Evolutionary conservation across 2,329 filamentous ascomycete species (phyloP).

Genomic region (Pochonia chlamydosporia): DNA sequence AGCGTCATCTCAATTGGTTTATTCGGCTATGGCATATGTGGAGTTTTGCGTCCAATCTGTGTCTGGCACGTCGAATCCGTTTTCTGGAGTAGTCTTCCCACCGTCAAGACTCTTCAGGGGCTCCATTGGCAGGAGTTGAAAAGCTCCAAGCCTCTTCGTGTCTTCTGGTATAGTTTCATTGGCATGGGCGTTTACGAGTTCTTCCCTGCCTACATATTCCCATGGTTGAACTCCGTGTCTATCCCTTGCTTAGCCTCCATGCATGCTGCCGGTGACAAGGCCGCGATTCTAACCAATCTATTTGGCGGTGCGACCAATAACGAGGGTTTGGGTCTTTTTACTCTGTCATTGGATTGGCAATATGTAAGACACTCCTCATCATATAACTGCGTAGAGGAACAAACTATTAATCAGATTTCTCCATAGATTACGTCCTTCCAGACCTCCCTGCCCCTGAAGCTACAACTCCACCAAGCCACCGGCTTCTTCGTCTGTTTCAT

Average conservation of each 20-base stretch:
- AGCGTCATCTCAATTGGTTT: constrained; percentile 45
- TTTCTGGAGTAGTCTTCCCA: constrained; percentile 49
- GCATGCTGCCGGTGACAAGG: constrained; percentile 13
- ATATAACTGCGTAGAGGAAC: too few species aligned
- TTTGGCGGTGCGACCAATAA: constrained; percentile 35
- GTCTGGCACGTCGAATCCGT: constrained; percentile 53
- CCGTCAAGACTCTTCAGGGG: constrained; percentile 47
- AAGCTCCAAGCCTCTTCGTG: constrained; percentile 43
- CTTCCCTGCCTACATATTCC: constrained; percentile 49
- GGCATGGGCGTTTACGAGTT: constrained; percentile 47
- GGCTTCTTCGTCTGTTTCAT: constrained; percentile 30
- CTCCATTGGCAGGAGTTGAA: constrained; percentile 47
- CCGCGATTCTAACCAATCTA: constrained; percentile 9
- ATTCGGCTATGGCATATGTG: constrained; percentile 49
- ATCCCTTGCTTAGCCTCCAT: constrained; percentile 48
- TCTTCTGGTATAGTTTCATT: constrained; percentile 45
- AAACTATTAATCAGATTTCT: background rate
- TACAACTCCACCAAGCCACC: constrained; percentile 29
- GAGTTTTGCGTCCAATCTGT: constrained; percentile 45
- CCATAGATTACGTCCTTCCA: constrained; percentile 1
- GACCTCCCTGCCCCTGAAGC: constrained; percentile 28
- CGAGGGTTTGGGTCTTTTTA: constrained; percentile 33
- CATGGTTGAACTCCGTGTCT: constrained; percentile 49
- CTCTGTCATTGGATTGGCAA: constrained; percentile 37
- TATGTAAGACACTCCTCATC: constrained; percentile 21